A percentile compares a stretch with the other conserved stretches of the same genome.
phyloP scores from a whole-genome alignment of 495 filamentous ascomycete genomes.

The Letharia columbiana region DNA sequence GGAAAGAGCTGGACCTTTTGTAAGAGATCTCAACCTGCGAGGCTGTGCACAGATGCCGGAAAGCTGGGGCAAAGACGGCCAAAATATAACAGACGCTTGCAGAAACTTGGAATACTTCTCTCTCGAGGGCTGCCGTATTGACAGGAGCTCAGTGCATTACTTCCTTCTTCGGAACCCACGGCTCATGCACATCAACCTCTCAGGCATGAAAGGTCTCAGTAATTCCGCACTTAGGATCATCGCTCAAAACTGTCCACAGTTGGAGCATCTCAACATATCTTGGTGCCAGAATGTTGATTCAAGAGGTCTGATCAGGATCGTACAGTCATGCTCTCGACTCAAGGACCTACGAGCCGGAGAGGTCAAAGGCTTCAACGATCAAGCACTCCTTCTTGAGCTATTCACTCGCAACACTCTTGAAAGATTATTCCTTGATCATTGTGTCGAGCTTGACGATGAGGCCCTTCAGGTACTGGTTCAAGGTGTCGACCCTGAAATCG shows the following conservation, averaged over 20 bases:
- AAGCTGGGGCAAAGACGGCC: slow-evolving; percentile 60
- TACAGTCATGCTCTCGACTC: slow-evolving; percentile 62
- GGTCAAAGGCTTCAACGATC: slow-evolving; percentile 66
- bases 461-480: slow-evolving; percentile 62
- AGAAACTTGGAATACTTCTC: slow-evolving; percentile 80
- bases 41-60: slow-evolving; percentile 70
- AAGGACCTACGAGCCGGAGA: slow-evolving; percentile 79
- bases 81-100: slow-evolving; percentile 66
- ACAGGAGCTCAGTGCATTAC: slow-evolving; percentile 66
- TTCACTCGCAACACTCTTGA: slow-evolving; percentile 76
- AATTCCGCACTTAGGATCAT: slow-evolving; percentile 86
- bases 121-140: slow-evolving; percentile 81
- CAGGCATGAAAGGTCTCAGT: slow-evolving; percentile 67
- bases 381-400: slow-evolving; percentile 58
- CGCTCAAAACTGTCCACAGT: slow-evolving; percentile 66
- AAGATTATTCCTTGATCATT: slow-evolving; percentile 66
- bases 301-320: slow-evolving; percentile 64
- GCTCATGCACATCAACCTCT: slow-evolving; percentile 74
- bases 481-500: slow-evolving; percentile 63
- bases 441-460: slow-evolving; percentile 65
- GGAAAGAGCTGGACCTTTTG: slow-evolving; percentile 73
- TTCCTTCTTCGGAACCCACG: slow-evolving; percentile 70
- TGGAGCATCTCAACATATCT: slow-evolving; percentile 78
- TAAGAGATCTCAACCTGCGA: slow-evolving; percentile 80
- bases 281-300: slow-evolving; percentile 85